These are phyloP conservation scores for Fusarium sp. DNA, from an alignment of 2,329 filamentous ascomycete species.

Conservation along the genomic window DNA sequence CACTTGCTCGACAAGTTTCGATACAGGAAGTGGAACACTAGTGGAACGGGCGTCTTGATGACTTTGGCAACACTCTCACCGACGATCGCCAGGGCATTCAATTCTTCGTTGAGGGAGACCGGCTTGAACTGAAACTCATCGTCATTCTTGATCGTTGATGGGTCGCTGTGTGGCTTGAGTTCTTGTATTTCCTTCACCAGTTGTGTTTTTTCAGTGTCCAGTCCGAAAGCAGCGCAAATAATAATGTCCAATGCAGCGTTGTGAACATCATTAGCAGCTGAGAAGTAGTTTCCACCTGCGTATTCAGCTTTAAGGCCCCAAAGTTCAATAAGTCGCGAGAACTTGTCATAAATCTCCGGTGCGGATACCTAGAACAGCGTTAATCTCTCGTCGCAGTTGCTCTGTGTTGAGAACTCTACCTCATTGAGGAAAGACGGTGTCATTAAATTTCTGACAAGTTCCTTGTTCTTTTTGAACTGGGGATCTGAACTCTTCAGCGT, in stretches of 20 bases:
- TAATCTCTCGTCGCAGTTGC: neutral
- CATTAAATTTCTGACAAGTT: conserved; percentile 35
- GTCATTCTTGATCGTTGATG: fast-evolving
- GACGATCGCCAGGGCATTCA: conserved; percentile 3
- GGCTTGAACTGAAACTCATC: conserved; percentile 2
- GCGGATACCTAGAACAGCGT: conserved; percentile 14
- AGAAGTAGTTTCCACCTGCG: conserved; percentile 9
- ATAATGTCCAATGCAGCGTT: conserved; percentile 32
- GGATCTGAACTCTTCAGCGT: conserved; percentile 25
- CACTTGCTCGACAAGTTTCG: neutral
- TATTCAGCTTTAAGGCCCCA: conserved; percentile 17
- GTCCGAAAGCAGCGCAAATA: conserved; percentile 16
- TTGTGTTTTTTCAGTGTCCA: conserved; percentile 13
- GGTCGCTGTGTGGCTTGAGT: neutral
- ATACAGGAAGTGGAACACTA: conserved; percentile 19
- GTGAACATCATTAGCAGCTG: conserved; percentile 13
- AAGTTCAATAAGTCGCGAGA: conserved; percentile 7
- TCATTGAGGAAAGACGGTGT: conserved; percentile 23
- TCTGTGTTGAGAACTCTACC: neutral
- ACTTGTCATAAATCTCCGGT: conserved; percentile 33
- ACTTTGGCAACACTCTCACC: conserved; percentile 14
- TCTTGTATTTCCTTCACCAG: conserved; percentile 15
- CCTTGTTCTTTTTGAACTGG: conserved; percentile 34
- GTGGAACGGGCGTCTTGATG: conserved; percentile 13
- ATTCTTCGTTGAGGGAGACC: conserved; percentile 13